Conservation (phyloP, 306 rosid genomes). For the Rosa multiflora region DNA sequence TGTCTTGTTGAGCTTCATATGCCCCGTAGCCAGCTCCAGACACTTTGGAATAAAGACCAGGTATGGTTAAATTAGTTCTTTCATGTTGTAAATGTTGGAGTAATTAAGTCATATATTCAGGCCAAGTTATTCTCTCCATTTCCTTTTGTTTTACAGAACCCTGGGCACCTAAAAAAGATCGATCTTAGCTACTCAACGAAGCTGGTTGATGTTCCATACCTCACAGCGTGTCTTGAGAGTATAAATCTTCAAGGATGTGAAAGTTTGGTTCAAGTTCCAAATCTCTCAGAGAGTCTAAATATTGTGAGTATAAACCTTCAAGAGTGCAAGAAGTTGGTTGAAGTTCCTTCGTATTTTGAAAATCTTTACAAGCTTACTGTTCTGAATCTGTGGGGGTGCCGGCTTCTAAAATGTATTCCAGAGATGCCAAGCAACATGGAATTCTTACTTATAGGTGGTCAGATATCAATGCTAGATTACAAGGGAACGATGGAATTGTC, state of each 20-base stretch:
- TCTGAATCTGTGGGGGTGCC: neutral
- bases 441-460: neutral
- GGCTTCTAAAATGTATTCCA: neutral
- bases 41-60: neutral
- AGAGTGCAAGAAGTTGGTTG: neutral
- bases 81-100: no score
- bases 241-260: neutral
- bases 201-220: neutral
- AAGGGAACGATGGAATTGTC: neutral
- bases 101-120: neutral
- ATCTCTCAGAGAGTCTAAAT: neutral
- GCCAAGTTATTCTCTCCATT: neutral
- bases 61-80: neutral
- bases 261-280: neutral
- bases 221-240: neutral
- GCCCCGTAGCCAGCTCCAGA: neutral
- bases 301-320: neutral
- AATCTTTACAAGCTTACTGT: neutral
- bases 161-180: neutral
- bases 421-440: neutral
- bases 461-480: no score
- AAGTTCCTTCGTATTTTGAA: conserved; percentile 3
- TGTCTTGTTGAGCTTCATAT: neutral
- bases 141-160: neutral
- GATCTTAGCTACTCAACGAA: neutral